A percentile compares a stretch with the other conserved stretches of the same genome.
Evolutionary conservation across 2,329 filamentous ascomycete genomes (phyloP).

Genomic region (Canariomyces notabilis): DNA sequence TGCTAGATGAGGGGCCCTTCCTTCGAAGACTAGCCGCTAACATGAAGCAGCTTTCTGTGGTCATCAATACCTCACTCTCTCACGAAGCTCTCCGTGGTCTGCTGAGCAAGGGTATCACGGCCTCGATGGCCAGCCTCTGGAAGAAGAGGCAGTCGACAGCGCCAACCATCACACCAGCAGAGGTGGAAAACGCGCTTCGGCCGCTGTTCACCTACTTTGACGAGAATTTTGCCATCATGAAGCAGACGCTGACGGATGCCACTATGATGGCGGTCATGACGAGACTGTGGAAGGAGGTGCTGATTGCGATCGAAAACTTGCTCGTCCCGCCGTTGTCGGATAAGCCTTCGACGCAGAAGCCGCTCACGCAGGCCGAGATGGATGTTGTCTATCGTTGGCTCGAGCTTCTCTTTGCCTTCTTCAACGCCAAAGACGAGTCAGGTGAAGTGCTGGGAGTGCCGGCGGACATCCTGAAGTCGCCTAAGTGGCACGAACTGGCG

Average conservation of each 20-base stretch:
- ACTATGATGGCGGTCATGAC: slow-evolving; percentile 99
- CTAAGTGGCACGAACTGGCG: slow-evolving; percentile 96
- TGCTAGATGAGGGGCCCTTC: slow-evolving; percentile 26
- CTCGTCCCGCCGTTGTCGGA: slow-evolving; percentile 92
- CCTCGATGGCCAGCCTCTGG: slow-evolving; percentile 67
- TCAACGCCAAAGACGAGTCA: slow-evolving; percentile 79
- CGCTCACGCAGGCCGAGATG: slow-evolving; percentile 79
- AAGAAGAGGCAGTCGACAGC: slow-evolving; percentile 53
- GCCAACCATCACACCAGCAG: slow-evolving; percentile 59
- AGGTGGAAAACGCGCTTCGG: slow-evolving; percentile 75
- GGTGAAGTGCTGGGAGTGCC: slow-evolving; percentile 82
- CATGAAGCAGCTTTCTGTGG: slow-evolving; percentile 68
- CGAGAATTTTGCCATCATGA: slow-evolving; percentile 99
- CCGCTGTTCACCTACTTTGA: slow-evolving; percentile 93
- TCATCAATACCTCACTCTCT: slow-evolving; percentile 87
- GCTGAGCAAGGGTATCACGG: slow-evolving; percentile 64
- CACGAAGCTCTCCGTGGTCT: slow-evolving; percentile 71
- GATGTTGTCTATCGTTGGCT: slow-evolving; percentile 96
- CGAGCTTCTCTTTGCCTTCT: slow-evolving; percentile 85
- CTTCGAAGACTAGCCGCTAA: slow-evolving; percentile 6
- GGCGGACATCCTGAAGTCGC: slow-evolving; percentile 85
- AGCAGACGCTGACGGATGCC: slow-evolving; percentile 85
- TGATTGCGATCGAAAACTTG: slow-evolving; percentile 83
- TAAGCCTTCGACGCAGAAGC: slow-evolving; percentile 81
- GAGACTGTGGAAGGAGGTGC: slow-evolving; percentile 92